Evolutionary conservation across 371 early-diverging fungal genomes (phyloP), one percentile per base, ranked within the genome.

Genomic region (Smittium mucronatum): DNA sequence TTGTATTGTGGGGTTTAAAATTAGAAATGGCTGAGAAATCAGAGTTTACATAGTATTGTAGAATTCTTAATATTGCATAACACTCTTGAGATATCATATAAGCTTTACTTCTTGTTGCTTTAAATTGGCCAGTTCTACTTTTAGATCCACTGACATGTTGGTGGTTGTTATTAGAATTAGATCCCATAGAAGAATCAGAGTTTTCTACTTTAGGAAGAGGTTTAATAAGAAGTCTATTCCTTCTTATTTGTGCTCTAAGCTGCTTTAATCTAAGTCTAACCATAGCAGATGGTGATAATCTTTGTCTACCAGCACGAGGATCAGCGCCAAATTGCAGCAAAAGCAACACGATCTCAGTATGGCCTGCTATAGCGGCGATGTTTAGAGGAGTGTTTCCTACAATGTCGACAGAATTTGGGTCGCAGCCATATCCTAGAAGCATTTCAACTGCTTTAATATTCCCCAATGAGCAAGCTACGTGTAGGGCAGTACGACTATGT

Each of bases 361-460:
- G 70, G 0, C 75, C 72, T 0, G 70, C 34, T 1, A 71, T 74
- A 16, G 75, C 74, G 0, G 79, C 79, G 29, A 79, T 26, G 15
- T 65, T 70, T 31, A 79, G 67, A 32, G 79, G 79, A 0, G 79
- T 76, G 70, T 79, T 79, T 58, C 79, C 79, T 1, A 70, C 58
- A 16, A 63, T 21, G 36, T 79, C 80, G 26, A 58, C 36, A 1
- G 69, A 58, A 58, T 76, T 78, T 29, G 76, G 78, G 58, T 79
- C 73, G 25, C 83, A 85, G 30, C 85, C 85, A 69, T 73, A 64
- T 25, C 84, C 84, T 1, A 86, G 65, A 17, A 87, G 78, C 36
- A 83, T 66, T 29, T 79, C 74, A 57, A 78, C 78, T 0, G 78
- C 65, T 5, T 69, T 64, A 17, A 69, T 34, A 58, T 79, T 80